A percentile compares a stretch with the other conserved stretches of the same genome.
These are phyloP conservation scores for Monosporascus sp. DNA, from an alignment of 2,329 filamentous ascomycete species.

Conservation along the genomic window DNA sequence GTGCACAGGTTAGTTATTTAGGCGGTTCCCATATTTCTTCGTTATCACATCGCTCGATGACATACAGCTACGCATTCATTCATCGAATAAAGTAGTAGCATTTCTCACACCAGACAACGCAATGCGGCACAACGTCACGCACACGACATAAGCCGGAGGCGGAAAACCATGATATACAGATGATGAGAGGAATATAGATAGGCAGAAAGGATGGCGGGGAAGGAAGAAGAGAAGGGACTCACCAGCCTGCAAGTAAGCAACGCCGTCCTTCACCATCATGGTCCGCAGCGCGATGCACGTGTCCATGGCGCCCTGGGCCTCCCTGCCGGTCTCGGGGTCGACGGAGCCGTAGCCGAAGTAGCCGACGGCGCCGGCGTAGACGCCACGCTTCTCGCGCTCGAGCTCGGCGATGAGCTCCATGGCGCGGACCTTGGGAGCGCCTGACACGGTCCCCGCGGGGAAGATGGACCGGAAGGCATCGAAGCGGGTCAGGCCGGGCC, in stretches of 20 bases:
- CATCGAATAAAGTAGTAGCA: too few relatives aligned
- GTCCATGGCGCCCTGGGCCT: slow-evolving; percentile 83
- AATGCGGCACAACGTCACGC: too few relatives aligned
- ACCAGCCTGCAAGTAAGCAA: slow-evolving; percentile 85
- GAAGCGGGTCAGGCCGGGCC: slow-evolving; percentile 79
- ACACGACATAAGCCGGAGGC: too few relatives aligned
- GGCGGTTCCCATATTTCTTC: too few relatives aligned
- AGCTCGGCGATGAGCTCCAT: slow-evolving; percentile 97
- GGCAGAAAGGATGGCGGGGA: background rate
- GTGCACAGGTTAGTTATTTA: background rate
- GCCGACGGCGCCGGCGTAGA: slow-evolving; percentile 93
- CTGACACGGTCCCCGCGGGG: slow-evolving; percentile 91
- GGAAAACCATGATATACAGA: too few relatives aligned
- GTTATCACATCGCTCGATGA: too few relatives aligned
- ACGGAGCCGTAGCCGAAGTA: slow-evolving; percentile 88
- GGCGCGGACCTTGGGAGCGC: slow-evolving; percentile 89
- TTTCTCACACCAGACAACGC: too few relatives aligned
- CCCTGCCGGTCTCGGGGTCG: slow-evolving; percentile 52
- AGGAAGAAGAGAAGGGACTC: slow-evolving; percentile 18
- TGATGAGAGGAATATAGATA: background rate
- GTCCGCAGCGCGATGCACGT: slow-evolving; percentile 77
- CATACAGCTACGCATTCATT: too few relatives aligned
- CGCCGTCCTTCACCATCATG: slow-evolving; percentile 87
- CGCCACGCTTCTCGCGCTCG: slow-evolving; percentile 86
- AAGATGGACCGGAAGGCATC: slow-evolving; percentile 96